Base-by-base conservation (phyloP, 2,329 filamentous ascomycete species). In the Pseudopithomyces chartarum region DNA sequence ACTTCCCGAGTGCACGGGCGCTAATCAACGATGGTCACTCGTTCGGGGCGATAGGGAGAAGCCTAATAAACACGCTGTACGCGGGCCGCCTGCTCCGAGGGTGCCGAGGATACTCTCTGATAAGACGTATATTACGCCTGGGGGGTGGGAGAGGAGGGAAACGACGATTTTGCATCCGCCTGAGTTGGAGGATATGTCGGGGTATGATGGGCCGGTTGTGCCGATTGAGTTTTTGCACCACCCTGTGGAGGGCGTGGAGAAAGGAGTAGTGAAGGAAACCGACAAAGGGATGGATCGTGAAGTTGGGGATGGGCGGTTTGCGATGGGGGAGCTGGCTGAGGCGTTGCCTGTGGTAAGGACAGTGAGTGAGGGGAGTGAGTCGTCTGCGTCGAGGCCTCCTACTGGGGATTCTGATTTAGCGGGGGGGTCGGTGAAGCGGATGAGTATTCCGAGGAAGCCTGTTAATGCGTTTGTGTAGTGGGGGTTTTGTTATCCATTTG, bases 151-250 rank as follows among this genome's bases (percentile, higher is more conserved):
- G 55, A 73, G 74, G 26, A 79, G 73, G 17, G 77, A 82, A 58
- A 76, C 75, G 4, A 80, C 76, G 5, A 80, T 78, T 68, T 68
- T 81, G 1, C 78, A 83, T 60, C 76, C 78, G 29, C 79, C 80
- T 1, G 74, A 69, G 1, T 51, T 80, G 2, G 76, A 79, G 51
- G 66, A 73, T 42, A 62, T 73, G 55, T 65, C 60, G 2, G 49
- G 54, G 1, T 73, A 73, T 36, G 46, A 40, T 2, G 71, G 72
- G 13, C 61, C 64, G 6, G 64, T 73, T 2, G 58, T 69, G 20
- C 63, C 67, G 1, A 63, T 75, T 19, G 65, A 71, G 19, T 75
- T 75, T 42, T 58, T 66, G 26, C 66, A 71, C 22, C n/a, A 47
- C 17, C 47, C 32, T 12, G 34, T 26, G 17, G 19, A 45, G 6